These are phyloP conservation scores for Diutina siamensis DNA, from an alignment of 1,139 yeast species.

Conservation along the genomic window DNA sequence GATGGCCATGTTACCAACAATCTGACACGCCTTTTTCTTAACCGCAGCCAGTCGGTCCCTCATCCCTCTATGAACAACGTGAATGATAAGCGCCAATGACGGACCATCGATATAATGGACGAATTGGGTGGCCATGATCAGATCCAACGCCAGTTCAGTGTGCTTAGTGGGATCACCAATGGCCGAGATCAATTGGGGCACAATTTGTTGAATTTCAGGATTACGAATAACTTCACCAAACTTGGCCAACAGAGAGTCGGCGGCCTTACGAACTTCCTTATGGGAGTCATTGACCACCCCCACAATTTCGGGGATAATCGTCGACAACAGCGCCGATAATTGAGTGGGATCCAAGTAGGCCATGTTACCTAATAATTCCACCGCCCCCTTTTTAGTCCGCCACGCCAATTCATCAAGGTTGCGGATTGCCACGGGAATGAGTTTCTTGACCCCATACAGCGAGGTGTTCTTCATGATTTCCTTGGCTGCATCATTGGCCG, in stretches of 20 bases:
- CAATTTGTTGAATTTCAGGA: slow-evolving; percentile 88
- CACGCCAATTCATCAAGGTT: slow-evolving; percentile 85
- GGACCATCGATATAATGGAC: slow-evolving; percentile 98
- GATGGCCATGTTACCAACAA: slow-evolving; percentile 97
- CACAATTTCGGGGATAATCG: slow-evolving; percentile 91
- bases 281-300: slow-evolving; percentile 92
- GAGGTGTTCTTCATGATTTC: slow-evolving; percentile 87
- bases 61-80: slow-evolving; percentile 93
- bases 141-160: slow-evolving; percentile 82
- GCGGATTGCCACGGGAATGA: slow-evolving; percentile 82
- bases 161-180: slow-evolving; percentile 90
- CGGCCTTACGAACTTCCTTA: slow-evolving; percentile 93
- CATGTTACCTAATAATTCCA: slow-evolving; percentile 92
- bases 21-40: slow-evolving; percentile 91
- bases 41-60: slow-evolving; percentile 85
- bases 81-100: slow-evolving; percentile 86
- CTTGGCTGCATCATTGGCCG: slow-evolving; percentile 81
- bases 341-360: slow-evolving; percentile 95
- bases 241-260: slow-evolving; percentile 75
- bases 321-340: slow-evolving; percentile 76
- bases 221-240: slow-evolving; percentile 96
- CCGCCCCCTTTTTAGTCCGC: slow-evolving; percentile 97
- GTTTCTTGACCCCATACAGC: slow-evolving; percentile 79
- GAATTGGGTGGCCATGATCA: slow-evolving; percentile 80
- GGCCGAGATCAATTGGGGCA: slow-evolving; percentile 82